These are phyloP conservation scores for Leishmania mexicana DNA, from an alignment of 208 protist genomes.

Conservation along the genomic window DNA sequence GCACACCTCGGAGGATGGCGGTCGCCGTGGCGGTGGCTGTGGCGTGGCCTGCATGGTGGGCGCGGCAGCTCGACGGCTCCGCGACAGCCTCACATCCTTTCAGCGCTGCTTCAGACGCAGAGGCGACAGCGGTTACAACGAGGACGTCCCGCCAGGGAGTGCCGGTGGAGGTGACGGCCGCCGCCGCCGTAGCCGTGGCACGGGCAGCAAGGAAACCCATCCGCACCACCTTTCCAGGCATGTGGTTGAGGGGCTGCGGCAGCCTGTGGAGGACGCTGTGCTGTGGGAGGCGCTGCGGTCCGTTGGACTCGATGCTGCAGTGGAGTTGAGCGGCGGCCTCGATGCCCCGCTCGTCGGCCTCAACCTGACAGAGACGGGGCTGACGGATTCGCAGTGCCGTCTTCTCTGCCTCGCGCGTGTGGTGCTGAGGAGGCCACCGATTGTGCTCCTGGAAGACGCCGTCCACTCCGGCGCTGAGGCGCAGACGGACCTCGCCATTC, in stretches of 20 bases:
- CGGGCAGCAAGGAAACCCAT: neutral
- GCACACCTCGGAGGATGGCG: neutral
- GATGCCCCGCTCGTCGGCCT: constrained; percentile 56
- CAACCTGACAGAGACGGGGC: constrained; percentile 34
- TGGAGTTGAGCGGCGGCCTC: constrained; percentile 44
- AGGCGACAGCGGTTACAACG: neutral
- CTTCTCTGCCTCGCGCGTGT: constrained; percentile 95
- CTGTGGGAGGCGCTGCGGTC: constrained; percentile 56
- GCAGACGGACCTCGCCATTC: constrained; percentile 82
- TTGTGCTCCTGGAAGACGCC: constrained; percentile 96
- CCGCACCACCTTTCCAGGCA: neutral
- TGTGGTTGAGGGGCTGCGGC: constrained; percentile 8
- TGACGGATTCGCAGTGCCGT: constrained; percentile 93
- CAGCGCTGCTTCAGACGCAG: constrained; percentile 7
- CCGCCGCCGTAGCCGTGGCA: constrained; percentile 3
- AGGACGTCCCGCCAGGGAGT: neutral
- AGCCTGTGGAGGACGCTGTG: constrained; percentile 34
- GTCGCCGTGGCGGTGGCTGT: neutral
- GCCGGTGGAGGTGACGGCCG: neutral
- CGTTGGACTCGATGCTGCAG: constrained; percentile 40
- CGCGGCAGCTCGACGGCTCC: constrained; percentile 7
- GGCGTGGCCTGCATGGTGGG: neutral
- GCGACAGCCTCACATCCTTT: constrained; percentile 9
- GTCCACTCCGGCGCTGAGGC: constrained; percentile 75
- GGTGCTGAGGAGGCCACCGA: constrained; percentile 76